Evolutionary conservation across 2,329 filamentous ascomycete genomes (phyloP), one percentile per base, ranked within the genome.

Genomic region (Ceratocystis huliohia): DNA sequence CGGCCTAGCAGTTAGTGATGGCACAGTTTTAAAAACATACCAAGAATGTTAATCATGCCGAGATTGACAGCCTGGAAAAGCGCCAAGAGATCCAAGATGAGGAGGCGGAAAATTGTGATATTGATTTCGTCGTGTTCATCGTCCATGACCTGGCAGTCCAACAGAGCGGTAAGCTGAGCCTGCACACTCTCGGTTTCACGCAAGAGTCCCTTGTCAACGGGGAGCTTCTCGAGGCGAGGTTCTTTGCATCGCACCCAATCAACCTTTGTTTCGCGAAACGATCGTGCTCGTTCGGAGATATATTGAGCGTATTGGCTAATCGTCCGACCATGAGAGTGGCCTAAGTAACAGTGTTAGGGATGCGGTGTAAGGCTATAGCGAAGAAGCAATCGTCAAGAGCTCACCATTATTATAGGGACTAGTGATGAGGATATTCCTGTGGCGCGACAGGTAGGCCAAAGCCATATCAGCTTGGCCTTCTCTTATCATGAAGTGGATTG

Each of bases 11-110:
- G 30, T 17, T 15, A 30, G 33, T 44, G 22, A 1, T 30, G 3
- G n/a, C 15, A 1, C 56, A 57, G 37, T 13, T 41, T 5, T 13
- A 41, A 41, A 53, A 64, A 73, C 84, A 70, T 79, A 95, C 93
- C 91, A 67, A 99, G 79, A 68, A 99, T 91, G 75, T 96, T 96
- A 77, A 99, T 99, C 73, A 96, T 89, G 62, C 90, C 94, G 76
- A 96, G 91, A 73, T 99, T 99, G 77, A 96, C 88, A 61, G 94
- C 90, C 72, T 96, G 91, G 78, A 96, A 99, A 65, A 99, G 80
- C 15, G 89, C 86, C 68, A 99, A 77, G 46, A 99, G 80, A 75
- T 99, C 94, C 72, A 96, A 81, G 22, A 96, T 95, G 65, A 99
- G 80, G 69, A 99, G 80, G 67, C 94, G 85, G 74, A 97, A 99